Evolutionary conservation across 306 rosid species (phyloP).

Genomic region (Quercus cerris): DNA sequence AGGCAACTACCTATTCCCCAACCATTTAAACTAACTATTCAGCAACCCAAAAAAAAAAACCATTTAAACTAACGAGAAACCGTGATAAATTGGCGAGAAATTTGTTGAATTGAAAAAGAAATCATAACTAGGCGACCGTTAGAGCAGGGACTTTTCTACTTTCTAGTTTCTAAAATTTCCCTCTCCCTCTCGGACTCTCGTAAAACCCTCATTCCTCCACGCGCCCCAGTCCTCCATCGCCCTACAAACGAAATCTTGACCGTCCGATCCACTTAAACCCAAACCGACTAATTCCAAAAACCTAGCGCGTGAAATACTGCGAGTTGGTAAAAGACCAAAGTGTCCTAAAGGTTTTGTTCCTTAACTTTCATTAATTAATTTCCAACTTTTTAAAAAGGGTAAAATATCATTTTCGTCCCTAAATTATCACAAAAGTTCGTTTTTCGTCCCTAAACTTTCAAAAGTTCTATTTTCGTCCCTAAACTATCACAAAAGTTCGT

Average conservation of each 20-base stretch:
- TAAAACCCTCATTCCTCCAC: not conserved
- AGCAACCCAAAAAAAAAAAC: too few relatives aligned
- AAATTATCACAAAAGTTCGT: too few relatives aligned
- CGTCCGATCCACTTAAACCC: too few relatives aligned
- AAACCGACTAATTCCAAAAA: too few relatives aligned
- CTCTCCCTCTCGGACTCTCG: not conserved
- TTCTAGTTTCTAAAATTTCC: not conserved
- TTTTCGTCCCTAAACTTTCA: too few relatives aligned
- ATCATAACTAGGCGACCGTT: slow-evolving; percentile 24
- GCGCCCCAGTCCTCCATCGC: not conserved
- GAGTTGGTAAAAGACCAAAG: not conserved
- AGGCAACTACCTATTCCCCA: too few relatives aligned
- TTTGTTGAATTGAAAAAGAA: not conserved
- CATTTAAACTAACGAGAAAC: not conserved
- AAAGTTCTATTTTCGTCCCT: too few relatives aligned
- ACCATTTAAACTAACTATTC: too few relatives aligned
- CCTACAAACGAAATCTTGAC: too few relatives aligned
- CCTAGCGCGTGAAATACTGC: not conserved
- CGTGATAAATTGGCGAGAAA: not conserved
- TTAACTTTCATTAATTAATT: not conserved
- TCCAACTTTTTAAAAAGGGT: not conserved
- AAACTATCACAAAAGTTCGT: too few relatives aligned
- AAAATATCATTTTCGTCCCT: too few relatives aligned
- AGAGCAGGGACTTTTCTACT: not conserved
- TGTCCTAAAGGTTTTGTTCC: not conserved